Percentiles rank a stretch among this genome's conserved stretches.
Conservation (phyloP, 805 yeast species). For the Nakazawaea ishiwadae region DNA sequence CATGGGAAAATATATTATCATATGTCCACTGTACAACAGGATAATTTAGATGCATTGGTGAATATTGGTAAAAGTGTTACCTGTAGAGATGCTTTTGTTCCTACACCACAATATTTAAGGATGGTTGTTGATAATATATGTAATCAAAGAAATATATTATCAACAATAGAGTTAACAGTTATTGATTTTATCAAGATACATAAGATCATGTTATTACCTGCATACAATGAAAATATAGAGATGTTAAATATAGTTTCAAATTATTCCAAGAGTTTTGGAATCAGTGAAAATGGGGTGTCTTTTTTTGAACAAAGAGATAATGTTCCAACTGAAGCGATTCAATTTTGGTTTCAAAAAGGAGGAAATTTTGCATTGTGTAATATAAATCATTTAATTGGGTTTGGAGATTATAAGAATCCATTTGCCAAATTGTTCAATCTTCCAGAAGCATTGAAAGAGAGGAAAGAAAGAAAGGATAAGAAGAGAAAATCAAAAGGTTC, state of each 20-base stretch:
- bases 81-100: constrained; percentile 80
- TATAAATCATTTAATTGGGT: constrained; percentile 69
- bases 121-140: constrained; percentile 76
- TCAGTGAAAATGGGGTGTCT: constrained; percentile 58
- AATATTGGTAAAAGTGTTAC: constrained; percentile 75
- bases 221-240: constrained; percentile 48
- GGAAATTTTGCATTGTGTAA: constrained; percentile 74
- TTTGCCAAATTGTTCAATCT: constrained; percentile 70
- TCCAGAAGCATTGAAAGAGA: constrained; percentile 66
- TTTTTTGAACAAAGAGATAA: constrained; percentile 49
- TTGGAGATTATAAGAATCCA: constrained; percentile 72
- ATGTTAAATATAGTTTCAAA: constrained; percentile 55
- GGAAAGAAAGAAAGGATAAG: constrained; percentile 68
- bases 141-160: constrained; percentile 54
- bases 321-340: constrained; percentile 41
- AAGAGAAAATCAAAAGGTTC: constrained; percentile 37
- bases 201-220: constrained; percentile 61
- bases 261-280: constrained; percentile 63
- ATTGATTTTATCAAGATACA: constrained; percentile 63
- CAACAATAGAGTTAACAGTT: constrained; percentile 55
- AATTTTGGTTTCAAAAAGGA: constrained; percentile 74
- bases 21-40: constrained; percentile 81
- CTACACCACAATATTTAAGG: constrained; percentile 72
- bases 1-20: constrained; percentile 86
- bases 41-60: constrained; percentile 70